Percentiles rank a stretch among this genome's conserved stretches.
phyloP scores from a whole-genome alignment of 148 eudicot species.

The Amaranthus palmeri region DNA sequence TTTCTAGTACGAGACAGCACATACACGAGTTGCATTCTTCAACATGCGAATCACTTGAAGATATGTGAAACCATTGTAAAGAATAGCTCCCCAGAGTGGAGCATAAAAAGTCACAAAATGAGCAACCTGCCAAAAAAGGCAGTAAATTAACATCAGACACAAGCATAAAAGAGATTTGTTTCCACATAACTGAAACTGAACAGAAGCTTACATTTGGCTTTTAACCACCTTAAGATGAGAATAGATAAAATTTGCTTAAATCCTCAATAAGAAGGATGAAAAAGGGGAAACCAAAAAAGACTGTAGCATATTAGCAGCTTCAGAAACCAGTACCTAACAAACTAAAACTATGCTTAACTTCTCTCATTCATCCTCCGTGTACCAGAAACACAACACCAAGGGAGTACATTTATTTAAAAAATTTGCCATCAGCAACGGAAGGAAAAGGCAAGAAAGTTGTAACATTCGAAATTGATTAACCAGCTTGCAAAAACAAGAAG shows the following conservation, averaged over 20 bases:
- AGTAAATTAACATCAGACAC: slow-evolving; percentile 1
- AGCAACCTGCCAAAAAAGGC: slow-evolving; percentile 52
- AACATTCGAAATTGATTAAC: no score
- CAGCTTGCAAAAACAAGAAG: no score
- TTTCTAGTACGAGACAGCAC: slow-evolving; percentile 18
- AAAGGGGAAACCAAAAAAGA: neutral
- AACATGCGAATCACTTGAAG: slow-evolving; percentile 99
- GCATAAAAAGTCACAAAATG: slow-evolving; percentile 90
- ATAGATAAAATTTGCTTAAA: neutral
- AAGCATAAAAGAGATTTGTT: neutral
- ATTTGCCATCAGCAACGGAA: neutral
- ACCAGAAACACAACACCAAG: neutral
- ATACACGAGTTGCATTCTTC: slow-evolving; percentile 89
- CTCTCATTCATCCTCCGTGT: neutral
- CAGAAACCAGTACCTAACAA: neutral
- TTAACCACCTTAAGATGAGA: neutral
- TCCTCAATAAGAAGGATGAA: neutral
- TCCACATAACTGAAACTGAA: neutral
- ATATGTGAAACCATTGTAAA: slow-evolving; percentile 86
- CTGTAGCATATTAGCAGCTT: neutral
- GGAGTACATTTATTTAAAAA: neutral
- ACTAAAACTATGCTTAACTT: neutral
- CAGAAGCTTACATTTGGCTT: neutral
- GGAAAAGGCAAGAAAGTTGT: no score
- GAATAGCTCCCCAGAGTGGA: slow-evolving; percentile 98